Base-by-base conservation (phyloP, 345 rosid genomes). In the Populus alba region DNA sequence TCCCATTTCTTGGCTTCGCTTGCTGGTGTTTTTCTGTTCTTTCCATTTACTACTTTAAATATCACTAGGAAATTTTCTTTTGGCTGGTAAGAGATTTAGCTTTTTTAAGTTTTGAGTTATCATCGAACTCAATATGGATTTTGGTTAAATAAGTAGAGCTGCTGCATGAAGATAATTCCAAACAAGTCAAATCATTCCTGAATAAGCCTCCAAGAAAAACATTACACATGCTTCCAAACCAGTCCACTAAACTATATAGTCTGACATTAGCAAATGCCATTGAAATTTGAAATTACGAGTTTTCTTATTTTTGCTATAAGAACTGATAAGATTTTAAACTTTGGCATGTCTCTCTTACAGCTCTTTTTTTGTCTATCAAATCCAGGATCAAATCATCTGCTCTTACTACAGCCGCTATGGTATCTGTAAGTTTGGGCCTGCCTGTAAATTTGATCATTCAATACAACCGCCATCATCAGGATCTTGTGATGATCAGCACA, bases 381-480 rank as follows among this genome's bases (percentile, higher is more conserved):
- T 84, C 27, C 89, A 93, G 99, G 99, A 87, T 82, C 95, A 93
- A 81, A 81, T 62, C 63, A 68, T 90, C 70, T 96, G 98, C 85
- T 75, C 91, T 10, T 80, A 96, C 81, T 96, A 96, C 89, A 94
- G 90, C 81, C 91, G 97, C 37, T 94, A 94, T 68, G 99, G 98
- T 72, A 89, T 94, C 76, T 94, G 98, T 91, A 96, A 94, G 86
- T 96, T 88, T 22, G 99, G 99, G 12, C 98, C 97, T 68, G 93
- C 97, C 31, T 94, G 99, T 84, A 94, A 87, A 88, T 92, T 86
- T 78, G 85, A 90, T 86, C 97, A 92, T 81, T 86, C 81, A 33
- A 72, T 38, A 70, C 89, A 89, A 31, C 85, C 83, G 66, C 79
- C 86, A 79, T 16, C 79, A 12, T 49, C 87, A 4, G 87, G 80